Base-by-base conservation (phyloP, 345 rosid species). In the Populus alba region DNA sequence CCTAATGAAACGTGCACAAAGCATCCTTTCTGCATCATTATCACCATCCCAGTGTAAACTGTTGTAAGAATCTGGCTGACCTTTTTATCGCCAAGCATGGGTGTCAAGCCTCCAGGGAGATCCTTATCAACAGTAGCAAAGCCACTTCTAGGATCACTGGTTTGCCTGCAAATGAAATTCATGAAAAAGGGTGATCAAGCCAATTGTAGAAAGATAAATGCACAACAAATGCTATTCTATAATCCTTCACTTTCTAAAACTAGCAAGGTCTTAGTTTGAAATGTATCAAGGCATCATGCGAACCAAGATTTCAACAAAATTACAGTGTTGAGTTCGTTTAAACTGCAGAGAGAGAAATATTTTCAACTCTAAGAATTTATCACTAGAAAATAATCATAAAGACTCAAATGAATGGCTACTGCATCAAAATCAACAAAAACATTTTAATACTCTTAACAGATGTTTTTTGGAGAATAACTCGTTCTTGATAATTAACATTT, bases 31-130 rank as follows among this genome's bases (percentile, higher is more conserved):
- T n/a, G 8, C 27, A 66, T 6, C 37, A 75, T 67, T 62, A 59
- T 63, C 35, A 8, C 22, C 51, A 70, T 29, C 18, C 72, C 41
- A 11, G 39, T 25, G 59, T 43, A 18, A 22, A 13, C 7, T 8
- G 57, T 5, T 49, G n/a, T 13, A 43, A 74, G 7, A 43, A 38
- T 68, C 51, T 53, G 67, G 80, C 90, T 86, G 75, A 88, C 98
- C 97, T 95, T 93, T 84, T 86, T 88, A 84, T 91, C 94, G 70
- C 98, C 98, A 59, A 95, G 97, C 98, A 95, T 93, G 20, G 97
- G 97, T 33, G 98, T 94, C 82, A 93, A 85, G 74, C 92, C 86
- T 72, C 98, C 98, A 0, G 91, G 92, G 82, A 87, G 75, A 80
- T 91, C 98, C 85, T 92, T 93, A 91, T 93, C 97, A 73, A 92